These are phyloP conservation scores for Spergularia azorica DNA, from an alignment of 179 eudicot species.

Conservation along the genomic window DNA sequence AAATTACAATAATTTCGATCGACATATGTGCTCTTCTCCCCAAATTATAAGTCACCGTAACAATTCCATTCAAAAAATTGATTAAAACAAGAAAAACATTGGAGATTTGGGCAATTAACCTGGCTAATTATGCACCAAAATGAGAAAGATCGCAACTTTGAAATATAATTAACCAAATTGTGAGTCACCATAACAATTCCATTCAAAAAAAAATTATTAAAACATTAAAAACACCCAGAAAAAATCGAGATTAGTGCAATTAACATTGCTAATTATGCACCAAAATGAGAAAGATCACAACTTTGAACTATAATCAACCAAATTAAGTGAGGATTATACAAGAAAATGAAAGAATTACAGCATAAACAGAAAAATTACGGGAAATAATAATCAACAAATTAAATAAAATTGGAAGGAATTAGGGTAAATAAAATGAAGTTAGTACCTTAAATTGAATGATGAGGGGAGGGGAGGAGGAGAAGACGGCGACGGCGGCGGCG, in stretches of 20 bases:
- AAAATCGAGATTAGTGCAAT: background rate
- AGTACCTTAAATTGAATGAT: background rate
- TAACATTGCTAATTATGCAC: background rate
- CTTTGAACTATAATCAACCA: background rate
- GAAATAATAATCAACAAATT: background rate
- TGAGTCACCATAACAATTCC: background rate
- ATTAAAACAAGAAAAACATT: background rate
- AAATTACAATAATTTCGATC: too few relatives aligned
- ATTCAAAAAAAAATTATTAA: background rate
- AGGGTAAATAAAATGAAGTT: background rate
- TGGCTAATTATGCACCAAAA: conserved; percentile 2
- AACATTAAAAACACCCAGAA: background rate
- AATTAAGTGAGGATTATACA: background rate
- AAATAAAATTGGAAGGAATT: background rate
- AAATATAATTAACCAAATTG: background rate
- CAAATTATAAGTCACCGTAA: background rate
- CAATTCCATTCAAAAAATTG: background rate
- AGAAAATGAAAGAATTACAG: background rate
- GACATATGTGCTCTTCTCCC: too few relatives aligned
- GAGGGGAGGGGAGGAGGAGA: background rate
- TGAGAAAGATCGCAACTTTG: background rate
- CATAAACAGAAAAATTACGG: background rate
- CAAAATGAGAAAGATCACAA: background rate
- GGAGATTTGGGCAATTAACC: conserved; percentile 1
- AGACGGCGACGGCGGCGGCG: background rate